These are phyloP conservation scores for Sparassis latifolia DNA, from an alignment of 1,284 basidiomycete genomes.

Conservation along the genomic window DNA sequence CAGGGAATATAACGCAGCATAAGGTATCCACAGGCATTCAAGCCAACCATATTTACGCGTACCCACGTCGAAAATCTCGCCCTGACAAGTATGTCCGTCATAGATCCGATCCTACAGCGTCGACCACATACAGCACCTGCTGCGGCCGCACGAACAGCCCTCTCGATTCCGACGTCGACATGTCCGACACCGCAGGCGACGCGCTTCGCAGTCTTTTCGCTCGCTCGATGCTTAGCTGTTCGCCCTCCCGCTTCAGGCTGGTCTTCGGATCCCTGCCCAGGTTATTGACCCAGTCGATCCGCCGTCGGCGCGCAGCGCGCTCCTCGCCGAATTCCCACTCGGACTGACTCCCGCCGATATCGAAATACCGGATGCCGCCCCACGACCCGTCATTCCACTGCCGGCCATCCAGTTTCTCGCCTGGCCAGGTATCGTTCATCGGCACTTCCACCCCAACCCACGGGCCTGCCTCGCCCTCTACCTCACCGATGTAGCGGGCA, in stretches of 20 bases:
- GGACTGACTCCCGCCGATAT: constrained; percentile 43
- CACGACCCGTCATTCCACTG: constrained; percentile 81
- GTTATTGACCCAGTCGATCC: constrained; percentile 33
- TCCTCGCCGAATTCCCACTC: constrained; percentile 57
- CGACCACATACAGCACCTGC: constrained; percentile 77
- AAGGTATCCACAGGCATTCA: background rate
- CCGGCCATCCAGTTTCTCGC: constrained; percentile 47
- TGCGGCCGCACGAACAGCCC: constrained; percentile 76
- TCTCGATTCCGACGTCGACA: constrained; percentile 54
- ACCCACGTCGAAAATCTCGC: background rate
- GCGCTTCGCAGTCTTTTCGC: constrained; percentile 65
- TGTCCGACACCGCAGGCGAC: constrained; percentile 62
- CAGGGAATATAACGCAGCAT: background rate
- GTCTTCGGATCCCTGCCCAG: constrained; percentile 23
- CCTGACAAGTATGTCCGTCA: constrained; percentile 1
- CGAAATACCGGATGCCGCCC: constrained; percentile 78
- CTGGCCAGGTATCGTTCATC: constrained; percentile 49
- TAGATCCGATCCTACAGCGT: constrained; percentile 50
- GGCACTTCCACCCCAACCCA: constrained; percentile 94
- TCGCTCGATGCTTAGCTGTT: constrained; percentile 51
- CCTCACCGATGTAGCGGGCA: constrained; percentile 83
- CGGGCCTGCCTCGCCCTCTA: constrained; percentile 71
- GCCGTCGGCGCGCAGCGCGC: constrained; percentile 39
- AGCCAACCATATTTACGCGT: background rate
- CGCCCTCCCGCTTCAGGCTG: constrained; percentile 59